These are phyloP conservation scores for Lachnellula occidentalis DNA, from an alignment of 2,329 filamentous ascomycete genomes.

Conservation along the genomic window DNA sequence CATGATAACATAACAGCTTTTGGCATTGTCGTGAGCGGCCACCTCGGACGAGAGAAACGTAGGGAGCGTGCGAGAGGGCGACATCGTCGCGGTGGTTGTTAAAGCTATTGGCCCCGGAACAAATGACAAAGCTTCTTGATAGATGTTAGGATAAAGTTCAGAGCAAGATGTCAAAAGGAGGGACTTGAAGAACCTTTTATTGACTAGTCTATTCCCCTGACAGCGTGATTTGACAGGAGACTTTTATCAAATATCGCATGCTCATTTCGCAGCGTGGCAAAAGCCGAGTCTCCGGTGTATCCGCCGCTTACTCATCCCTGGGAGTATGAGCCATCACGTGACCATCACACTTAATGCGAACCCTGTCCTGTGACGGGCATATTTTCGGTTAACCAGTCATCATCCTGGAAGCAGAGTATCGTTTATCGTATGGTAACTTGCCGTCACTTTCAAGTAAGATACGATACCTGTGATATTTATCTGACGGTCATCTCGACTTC, in stretches of 20 bases:
- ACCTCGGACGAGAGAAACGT: conserved; percentile 79
- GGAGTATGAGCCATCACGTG: too few species aligned
- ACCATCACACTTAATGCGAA: too few species aligned
- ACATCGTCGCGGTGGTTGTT: conserved; percentile 36
- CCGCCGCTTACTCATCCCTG: too few species aligned
- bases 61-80: conserved; percentile 78
- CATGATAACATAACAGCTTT: conserved; percentile 90
- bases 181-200: not conserved
- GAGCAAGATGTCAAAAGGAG: not conserved
- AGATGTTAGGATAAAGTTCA: not conserved
- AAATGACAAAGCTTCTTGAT: not conserved
- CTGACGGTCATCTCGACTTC: not conserved
- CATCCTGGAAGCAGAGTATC: not conserved
- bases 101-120: not conserved
- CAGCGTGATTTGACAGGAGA: not conserved
- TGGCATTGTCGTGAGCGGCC: conserved; percentile 67
- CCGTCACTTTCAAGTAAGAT: not conserved
- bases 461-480: not conserved
- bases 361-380: too few species aligned
- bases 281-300: not conserved
- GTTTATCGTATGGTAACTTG: not conserved
- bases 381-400: too few species aligned
- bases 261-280: not conserved
- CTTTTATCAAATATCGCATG: not conserved
- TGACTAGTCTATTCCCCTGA: not conserved